Base-by-base conservation (phyloP, 345 rosid genomes). In the Cardamine chenopodiifolia region DNA sequence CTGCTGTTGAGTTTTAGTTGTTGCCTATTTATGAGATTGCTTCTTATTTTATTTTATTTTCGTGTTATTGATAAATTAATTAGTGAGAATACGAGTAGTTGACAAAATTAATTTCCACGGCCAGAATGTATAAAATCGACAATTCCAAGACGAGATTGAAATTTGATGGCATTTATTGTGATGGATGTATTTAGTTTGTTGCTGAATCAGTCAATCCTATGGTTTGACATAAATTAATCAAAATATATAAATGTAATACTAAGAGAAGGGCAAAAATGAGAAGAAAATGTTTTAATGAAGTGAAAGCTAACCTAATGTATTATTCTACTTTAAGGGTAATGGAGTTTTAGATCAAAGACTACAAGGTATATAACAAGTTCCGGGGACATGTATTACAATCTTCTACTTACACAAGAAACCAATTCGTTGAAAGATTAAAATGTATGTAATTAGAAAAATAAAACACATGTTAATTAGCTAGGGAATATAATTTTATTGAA, bases 291-390 rank as follows among this genome's bases (percentile, higher is more conserved):
- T 65, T 45, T 17, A 8, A 34, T 56, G 71, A 74, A 48, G 29
- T 67, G 66, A 74, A 67, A 58, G 78, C 54, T 58, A 67, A 59
- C 61, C 61, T 67, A 74, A 59, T 47, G 40, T 58, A 58, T 67
- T 31, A 73, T 25, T 53, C 5, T 61, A 19, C 18, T 19, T 40
- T 53, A 39, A 39, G 13, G 10, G 29, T 28, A 62, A 52, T 14
- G 8, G 75, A 61, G 23, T 54, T 73, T 28, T 29, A 29, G 34
- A 64, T 42, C 1, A 29, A 32, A 64, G 28, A 64, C 47, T 18
- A 54, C 56, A 44, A 14, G 6, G 45, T 39, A 40, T 15, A 42
- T 6, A 42, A 0, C 3, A 15, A 42, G 18, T 42, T 42, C 7
- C 1, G 18, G 17, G n/a, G 8, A 42, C 6, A 44, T n/a, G 48